Base-by-base conservation (phyloP, 1,139 yeast species). In the Yarrowia galli region DNA sequence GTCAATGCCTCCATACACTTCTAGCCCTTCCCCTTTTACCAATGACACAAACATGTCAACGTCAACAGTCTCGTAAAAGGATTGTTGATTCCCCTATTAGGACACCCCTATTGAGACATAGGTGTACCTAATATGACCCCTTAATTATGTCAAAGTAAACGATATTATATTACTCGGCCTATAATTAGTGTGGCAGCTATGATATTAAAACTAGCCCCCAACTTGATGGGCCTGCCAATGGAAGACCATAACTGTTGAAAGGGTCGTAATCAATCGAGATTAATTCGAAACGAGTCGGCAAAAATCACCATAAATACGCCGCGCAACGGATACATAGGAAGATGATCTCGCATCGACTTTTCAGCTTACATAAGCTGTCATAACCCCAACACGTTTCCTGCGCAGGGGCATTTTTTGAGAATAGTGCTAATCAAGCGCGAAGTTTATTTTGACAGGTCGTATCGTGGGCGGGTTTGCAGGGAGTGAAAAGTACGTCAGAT, bases 341-440 rank as follows among this genome's bases (percentile, higher is more conserved):
- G n/a, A n/a, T n/a, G n/a, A 28, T 28, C 32, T 9, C 9, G 8
- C 32, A 28, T 28, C 32, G 9, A 9, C 9, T 28, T 28, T 28
- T 9, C 32, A 5, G 9, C n/a, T 3, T 9, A 4, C 48, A 43
- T 20, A 7, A n/a, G 8, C 32, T 28, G 32, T 9, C 9, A 5
- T 6, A 28, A 6, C 36, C 18, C 8, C 23, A 15, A 20, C 56
- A 49, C 56, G 56, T 51, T 51, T 51, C 35, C 28, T 51, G 36
- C 58, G 58, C 58, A 51, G 58, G 58, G 58, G 58, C 40, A 32
- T 35, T 13, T 16, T n/a, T 35, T 3, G 28, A 15, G 35, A 48
- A 18, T 51, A 32, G 58, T 42, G 25, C 58, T 35, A 51, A 51
- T 51, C 58, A 51, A 51, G 58, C 58, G 58, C 16, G 28, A 16